Evolutionary conservation across 306 rosid species (phyloP), one percentile per base, ranked within the genome.

Genomic region (Mimosa pudica): DNA sequence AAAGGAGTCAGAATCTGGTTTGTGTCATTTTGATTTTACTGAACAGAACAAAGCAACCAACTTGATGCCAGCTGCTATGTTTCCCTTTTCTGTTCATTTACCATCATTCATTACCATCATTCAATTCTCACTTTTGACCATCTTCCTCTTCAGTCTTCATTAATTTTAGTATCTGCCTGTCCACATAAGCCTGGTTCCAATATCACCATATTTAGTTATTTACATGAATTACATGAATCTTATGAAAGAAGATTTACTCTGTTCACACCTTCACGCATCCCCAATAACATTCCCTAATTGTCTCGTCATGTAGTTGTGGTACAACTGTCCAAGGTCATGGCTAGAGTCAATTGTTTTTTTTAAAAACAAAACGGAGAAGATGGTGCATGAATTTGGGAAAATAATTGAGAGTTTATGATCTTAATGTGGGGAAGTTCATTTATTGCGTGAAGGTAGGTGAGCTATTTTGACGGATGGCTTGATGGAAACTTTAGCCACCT

Each of bases 61-160:
- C 51, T 55, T 2, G 66, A 66, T 46, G 79, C 78, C 78, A 71
- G 63, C 78, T 76, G 73, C 73, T 1, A 8, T 4, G 5, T 62
- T 30, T 8, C 63, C 30, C 9, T 57, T 57, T 38, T 38, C 42
- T 38, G 17, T 54, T 16, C 42, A 11, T 16, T 44, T 6, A 54
- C 52, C 38, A 10, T 18, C 62, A n/a, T 55, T 18, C 62, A n/a
- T n/a, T n/a, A n/a, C n/a, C 17, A 42, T 20, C 13, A 9, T 4
- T 9, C 64, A 20, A 24, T 33, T 7, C 38, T 33, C n/a, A 24
- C 5, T 35, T 6, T 64, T 14, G 7, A 54, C 61, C 18, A 55
- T 55, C 62, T 7, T 1, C 4, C 62, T 38, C 42, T 38, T 2
- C 42, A 3, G 30, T 55, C 32, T 2, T n/a, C 32, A 0, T 55